Conservation (phyloP, 2,329 filamentous ascomycete genomes). For the Lachnellula occidentalis region DNA sequence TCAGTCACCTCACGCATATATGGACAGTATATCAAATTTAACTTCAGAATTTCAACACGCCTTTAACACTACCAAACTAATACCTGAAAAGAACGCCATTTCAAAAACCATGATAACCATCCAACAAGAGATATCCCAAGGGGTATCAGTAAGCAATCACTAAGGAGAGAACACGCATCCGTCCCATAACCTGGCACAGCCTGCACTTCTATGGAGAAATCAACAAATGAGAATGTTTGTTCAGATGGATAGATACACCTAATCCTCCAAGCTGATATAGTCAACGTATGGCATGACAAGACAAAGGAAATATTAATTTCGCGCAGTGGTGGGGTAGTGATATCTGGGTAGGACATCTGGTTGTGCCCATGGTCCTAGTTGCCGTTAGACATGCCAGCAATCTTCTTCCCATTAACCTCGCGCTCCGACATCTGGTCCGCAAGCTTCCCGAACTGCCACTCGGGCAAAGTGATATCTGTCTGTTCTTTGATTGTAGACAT, state of each 20-base stretch:
- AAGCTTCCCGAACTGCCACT: slow-evolving; percentile 62
- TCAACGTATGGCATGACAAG: not conserved
- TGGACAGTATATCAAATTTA: no score
- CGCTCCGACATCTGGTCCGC: slow-evolving; percentile 30
- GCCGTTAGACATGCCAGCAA: slow-evolving; percentile 4
- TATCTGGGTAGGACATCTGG: not conserved
- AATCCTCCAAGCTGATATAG: not conserved
- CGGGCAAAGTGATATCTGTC: slow-evolving; percentile 74
- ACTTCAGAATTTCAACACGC: no score
- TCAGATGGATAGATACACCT: not conserved
- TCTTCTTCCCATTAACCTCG: slow-evolving; percentile 18
- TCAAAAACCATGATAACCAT: no score
- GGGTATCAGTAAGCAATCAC: not conserved
- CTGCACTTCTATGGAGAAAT: not conserved
- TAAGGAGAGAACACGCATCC: not conserved
- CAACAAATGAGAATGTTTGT: not conserved
- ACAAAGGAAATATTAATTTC: not conserved
- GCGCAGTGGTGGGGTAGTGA: not conserved
- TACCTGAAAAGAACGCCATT: not conserved
- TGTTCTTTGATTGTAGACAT: slow-evolving; percentile 85
- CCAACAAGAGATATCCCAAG: not conserved
- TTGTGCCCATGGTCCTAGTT: not conserved
- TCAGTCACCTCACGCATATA: no score
- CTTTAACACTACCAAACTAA: no score
- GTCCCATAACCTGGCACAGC: not conserved